Evolutionary conservation across 805 yeast species (phyloP), one percentile per base, ranked within the genome.

Genomic region (Lipomyces sp.): DNA sequence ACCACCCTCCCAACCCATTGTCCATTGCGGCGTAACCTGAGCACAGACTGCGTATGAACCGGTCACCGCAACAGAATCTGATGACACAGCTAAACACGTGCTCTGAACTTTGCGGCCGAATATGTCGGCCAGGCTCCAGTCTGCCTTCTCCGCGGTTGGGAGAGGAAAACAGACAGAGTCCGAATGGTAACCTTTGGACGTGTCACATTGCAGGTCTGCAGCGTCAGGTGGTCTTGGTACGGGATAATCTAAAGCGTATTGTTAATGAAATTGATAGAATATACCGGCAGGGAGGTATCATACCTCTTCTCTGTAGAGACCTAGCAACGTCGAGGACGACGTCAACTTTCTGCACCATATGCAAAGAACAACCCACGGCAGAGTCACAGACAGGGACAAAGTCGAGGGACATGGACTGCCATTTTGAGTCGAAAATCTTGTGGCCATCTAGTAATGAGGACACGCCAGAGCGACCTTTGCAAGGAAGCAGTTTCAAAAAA

Each of bases 341-440:
- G 58, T 84, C 83, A 21, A 91, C 80, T 23, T 78, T 70, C 58
- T 86, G 90, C 23, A 75, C 70, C 80, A 88, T 74, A 19, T 71
- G 65, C 61, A 77, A 76, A 38, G 68, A 65, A 58, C 89, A 84
- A 13, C 41, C 41, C 4, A 50, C 44, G 1, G 60, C 51, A 2
- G 55, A 68, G 22, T 66, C 70, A 59, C 89, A 81, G 11, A 68
- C 69, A 0, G 88, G 81, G 16, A 69, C 69, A 23, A 91, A 74
- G 65, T 91, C 98, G 40, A 93, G 80, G 1, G 96, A 78, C 88
- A 93, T 83, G 36, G 90, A 80, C 58, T 90, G 96, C 98, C 98
- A 93, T 56, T 83, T 81, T 0, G 96, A 82, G 63, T 89, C 95
- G 67, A 89, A 93, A 7, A 88, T 78, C 24, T 44, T 45, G 46